Evolutionary conservation across 371 early-diverging fungal species (phyloP), one percentile per base, ranked within the genome.

Genomic region (Synchytrium microbalum): DNA sequence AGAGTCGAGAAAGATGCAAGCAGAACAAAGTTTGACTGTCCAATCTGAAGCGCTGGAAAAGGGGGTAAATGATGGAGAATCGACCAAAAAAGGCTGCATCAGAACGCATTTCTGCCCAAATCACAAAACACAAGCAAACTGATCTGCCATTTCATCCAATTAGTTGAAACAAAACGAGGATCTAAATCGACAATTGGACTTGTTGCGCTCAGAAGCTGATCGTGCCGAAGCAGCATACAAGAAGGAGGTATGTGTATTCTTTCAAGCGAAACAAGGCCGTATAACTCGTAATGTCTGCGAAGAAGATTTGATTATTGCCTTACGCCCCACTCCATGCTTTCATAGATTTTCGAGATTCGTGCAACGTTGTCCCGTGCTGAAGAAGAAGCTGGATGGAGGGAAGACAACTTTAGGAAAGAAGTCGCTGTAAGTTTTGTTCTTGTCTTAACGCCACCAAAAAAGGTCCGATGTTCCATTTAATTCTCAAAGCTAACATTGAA

Each of bases 341-440:
- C 61, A 25, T 54, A 82, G 73, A 78, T 84, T 23, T 79, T 78
- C 25, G 87, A 89, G 13, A 68, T 88, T 31, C 84, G 86, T 14
- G 72, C 78, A 0, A 72, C 82, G 0, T 66, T 90, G 1, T 77
- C 85, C 29, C 76, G 79, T 14, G 62, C 70, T 0, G 87, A 88
- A 61, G 83, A 86, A 28, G 81, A 81, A 24, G 77, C 84, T 1
- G 87, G 83, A 0, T 67, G 74, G 63, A 75, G 76, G 32, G 90
- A 89, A 66, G 90, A 88, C 38, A 70, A 65, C 8, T 64, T 86
- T 24, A 72, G 80, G 53, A 69, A 79, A 38, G 88, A 89, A 61
- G 73, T 85, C 38, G 38, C 58, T 30, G 82, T 79, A 74, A 26
- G 29, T 19, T 59, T 59, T 38, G 46, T 38, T 38, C 19, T 38